Evolutionary conservation across 441 rosid species (phyloP), one percentile per base, ranked within the genome.

Genomic region (Aquilaria agallochum): DNA sequence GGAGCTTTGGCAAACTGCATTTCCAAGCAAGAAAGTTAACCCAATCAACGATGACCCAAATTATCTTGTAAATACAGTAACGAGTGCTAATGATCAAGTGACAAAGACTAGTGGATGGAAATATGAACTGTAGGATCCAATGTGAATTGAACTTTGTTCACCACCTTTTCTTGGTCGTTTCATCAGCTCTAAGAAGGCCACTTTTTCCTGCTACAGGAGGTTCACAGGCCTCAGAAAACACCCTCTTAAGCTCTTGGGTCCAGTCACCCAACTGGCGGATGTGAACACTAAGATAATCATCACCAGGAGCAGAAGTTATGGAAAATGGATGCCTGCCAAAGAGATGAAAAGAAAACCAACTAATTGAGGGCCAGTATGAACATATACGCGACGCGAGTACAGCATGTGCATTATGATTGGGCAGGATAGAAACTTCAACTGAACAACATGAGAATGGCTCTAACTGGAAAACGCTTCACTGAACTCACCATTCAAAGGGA

Each of bases 261-360:
- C 98, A 94, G 65, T 94, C 98, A 40, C 98, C 97, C 2, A 83
- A 80, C 73, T 90, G 96, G 12, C 97, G 80, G 56, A 94, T 94
- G 70, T 94, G 98, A 72, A 94, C 86, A 62, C 96, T 94, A 9
- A 94, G 88, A 79, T 75, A 90, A 65, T 87, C 89, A 68, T 94
- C 95, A 36, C 80, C 92, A 52, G 98, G 98, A 45, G 96, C 90
- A 14, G 98, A 90, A 33, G 98, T 94, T 57, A 94, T 89, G 14
- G 98, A 94, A 82, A 94, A 94, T 42, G 98, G 98, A 80, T 94
- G 98, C 98, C 98, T 94, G 86, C 46, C 13, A 44, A 73, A 58
- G 55, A 55, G 58, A 50, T 59, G 47, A 52, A 31, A 55, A n/a
- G 59, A 40, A 40, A 40, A 40, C 5, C 45, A 40, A 40, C 10